phyloP scores from a whole-genome alignment of 2,329 filamentous ascomycete genomes.

The Stagonosporopsis rhizophila region DNA sequence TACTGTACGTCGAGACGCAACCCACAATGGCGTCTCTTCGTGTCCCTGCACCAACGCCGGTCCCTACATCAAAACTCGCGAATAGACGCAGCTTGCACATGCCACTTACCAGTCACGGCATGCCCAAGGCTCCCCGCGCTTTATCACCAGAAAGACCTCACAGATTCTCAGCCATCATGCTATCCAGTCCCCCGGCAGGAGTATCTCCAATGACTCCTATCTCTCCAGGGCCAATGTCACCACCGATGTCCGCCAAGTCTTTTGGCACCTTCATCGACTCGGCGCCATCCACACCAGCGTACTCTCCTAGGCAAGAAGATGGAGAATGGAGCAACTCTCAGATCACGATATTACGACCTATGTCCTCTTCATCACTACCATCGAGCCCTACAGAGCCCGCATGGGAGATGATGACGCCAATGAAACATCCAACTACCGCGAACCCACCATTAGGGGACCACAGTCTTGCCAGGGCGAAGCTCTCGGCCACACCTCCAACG shows the following conservation, averaged over 20 bases:
- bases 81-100: conserved; percentile 31
- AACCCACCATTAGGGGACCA: conserved; percentile 3
- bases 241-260: conserved; percentile 46
- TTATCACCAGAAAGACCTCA: conserved; percentile 38
- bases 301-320: conserved; percentile 37
- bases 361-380: conserved; percentile 36
- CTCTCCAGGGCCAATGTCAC: conserved; percentile 38
- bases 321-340: conserved; percentile 40
- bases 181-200: conserved; percentile 23
- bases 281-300: conserved; percentile 48
- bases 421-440: conserved; percentile 17
- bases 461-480: background rate
- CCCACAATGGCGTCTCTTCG: conserved; percentile 31
- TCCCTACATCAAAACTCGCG: conserved; percentile 29
- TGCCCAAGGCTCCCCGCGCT: conserved; percentile 42
- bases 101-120: conserved; percentile 42
- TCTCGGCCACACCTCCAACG: background rate
- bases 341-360: conserved; percentile 38
- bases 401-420: conserved; percentile 44
- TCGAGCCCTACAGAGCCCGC: conserved; percentile 39
- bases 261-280: conserved; percentile 49
- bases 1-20: conserved; percentile 14
- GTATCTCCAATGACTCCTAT: conserved; percentile 32
- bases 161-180: conserved; percentile 36
- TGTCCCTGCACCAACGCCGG: conserved; percentile 33